Base-by-base conservation (phyloP, 2,329 filamentous ascomycete species). In the Chaetomium olivaceum region DNA sequence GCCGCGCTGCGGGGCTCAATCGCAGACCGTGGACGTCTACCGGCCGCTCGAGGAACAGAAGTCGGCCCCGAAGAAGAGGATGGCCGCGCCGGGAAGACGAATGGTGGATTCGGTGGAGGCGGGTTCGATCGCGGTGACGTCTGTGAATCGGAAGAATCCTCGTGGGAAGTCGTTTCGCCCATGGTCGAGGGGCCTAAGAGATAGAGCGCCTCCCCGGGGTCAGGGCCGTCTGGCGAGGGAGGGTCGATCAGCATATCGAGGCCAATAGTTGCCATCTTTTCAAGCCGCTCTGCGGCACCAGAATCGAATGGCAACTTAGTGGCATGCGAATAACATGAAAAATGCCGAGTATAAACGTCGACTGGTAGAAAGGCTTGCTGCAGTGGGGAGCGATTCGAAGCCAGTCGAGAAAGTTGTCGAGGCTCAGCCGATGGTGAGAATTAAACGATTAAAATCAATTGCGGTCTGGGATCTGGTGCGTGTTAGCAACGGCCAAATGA, bases 41-140 rank as follows among this genome's bases (percentile, higher is more conserved):
- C 81, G 2, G 79, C 79, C 0, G 81, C 76, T 67, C 84, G 78
- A 9, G 84, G 81, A 54, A 80, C 80, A 0, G 81, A 80, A 3
- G 81, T 78, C 2, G 83, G 79, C 3, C 81, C 79, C 1, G 82
- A 81, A 23, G 80, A 78, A 7, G 83, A 79, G 1, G 82, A 75
- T 8, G 82, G 77, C 55, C 79, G 76, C 25, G 80, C 76, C 1
- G 88, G 89, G 71, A 90, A 90, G 64, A 87, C 82, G 72, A 90
- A 90, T 6, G 83, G 83, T 33, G 88, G 87, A 61, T 90, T 90
- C 56, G 87, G 87, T 59, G 80, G 80, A 61, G 84, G 83, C 29
- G 77, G 71, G 27, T 76, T 74, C 51, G 74, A 73, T 61, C 74
- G 74, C 60, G 77, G 76, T 56, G 79, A 78, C 19, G 71, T 66